phyloP scores from a whole-genome alignment of 2,329 filamentous ascomycete genomes.

The Ascochyta rabiei region DNA sequence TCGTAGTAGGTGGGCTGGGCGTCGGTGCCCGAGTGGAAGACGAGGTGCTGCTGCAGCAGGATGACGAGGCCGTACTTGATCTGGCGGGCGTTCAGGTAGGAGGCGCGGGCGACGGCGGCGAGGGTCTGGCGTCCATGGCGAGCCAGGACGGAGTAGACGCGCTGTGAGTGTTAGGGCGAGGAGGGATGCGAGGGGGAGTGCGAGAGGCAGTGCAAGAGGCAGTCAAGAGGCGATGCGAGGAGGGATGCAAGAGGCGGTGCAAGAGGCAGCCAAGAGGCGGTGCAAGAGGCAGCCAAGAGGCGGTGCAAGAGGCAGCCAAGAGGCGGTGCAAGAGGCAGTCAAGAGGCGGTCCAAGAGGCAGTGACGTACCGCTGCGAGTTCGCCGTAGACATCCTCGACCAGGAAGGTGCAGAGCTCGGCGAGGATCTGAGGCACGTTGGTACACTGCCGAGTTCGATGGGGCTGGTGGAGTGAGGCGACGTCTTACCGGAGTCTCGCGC shows the following conservation, averaged over 20 bases:
- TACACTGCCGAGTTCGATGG: too few species aligned
- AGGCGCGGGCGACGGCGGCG: conserved; percentile 71
- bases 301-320: too few species aligned
- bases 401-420: conserved; percentile 90
- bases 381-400: conserved; percentile 87
- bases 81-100: conserved; percentile 74
- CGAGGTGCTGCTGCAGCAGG: conserved; percentile 85
- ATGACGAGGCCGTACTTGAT: conserved; percentile 82
- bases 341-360: too few species aligned
- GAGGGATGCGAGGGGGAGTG: too few species aligned
- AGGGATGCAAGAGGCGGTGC: too few species aligned
- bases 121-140: conserved; percentile 79
- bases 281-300: too few species aligned
- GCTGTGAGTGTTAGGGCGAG: conserved; percentile 58
- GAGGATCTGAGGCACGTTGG: conserved; percentile 66
- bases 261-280: too few species aligned
- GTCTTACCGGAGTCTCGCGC: conserved; percentile 47
- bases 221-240: too few species aligned
- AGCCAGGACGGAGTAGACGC: conserved; percentile 81
- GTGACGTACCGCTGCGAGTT: conserved; percentile 84
- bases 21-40: conserved; percentile 73
- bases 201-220: too few species aligned
- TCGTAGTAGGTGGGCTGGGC: conserved; percentile 77
- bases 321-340: too few species aligned
- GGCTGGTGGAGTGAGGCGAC: too few species aligned